These are phyloP conservation scores for Yarrowia sp. DNA, from an alignment of 805 yeast genomes.

Conservation along the genomic window DNA sequence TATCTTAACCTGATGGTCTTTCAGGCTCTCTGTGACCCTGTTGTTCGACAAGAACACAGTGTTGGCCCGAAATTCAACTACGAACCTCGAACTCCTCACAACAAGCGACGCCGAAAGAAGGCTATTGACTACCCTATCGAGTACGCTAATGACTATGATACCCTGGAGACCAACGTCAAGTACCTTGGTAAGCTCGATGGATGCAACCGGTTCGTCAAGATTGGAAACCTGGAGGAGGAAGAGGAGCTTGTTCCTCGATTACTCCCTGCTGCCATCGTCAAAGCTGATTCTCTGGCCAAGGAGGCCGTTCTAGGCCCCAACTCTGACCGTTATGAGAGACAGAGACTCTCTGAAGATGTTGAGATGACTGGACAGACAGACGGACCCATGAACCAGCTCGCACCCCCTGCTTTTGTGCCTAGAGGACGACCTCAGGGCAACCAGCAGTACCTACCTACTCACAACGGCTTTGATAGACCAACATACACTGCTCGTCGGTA, in stretches of 20 bases:
- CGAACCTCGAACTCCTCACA: not conserved
- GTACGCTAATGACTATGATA: conserved; percentile 1
- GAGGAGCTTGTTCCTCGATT: conserved; percentile 12
- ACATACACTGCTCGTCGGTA: conserved; percentile 6
- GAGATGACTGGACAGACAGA: conserved; percentile 15
- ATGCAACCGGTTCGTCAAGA: conserved; percentile 7
- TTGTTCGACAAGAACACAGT: conserved; percentile 30
- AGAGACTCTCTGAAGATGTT: conserved; percentile 17
- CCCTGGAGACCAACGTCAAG: conserved; percentile 23
- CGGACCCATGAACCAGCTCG: not conserved
- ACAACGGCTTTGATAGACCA: conserved; percentile 9
- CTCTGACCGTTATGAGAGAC: conserved; percentile 17
- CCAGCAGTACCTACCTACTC: conserved; percentile 14
- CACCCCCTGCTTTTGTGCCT: not conserved
- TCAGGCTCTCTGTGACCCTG: conserved; percentile 60
- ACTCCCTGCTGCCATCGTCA: not conserved
- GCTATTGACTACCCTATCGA: conserved; percentile 25
- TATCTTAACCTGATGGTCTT: conserved; percentile 64
- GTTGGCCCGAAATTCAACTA: conserved; percentile 21
- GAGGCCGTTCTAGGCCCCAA: not conserved
- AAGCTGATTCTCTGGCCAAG: conserved; percentile 7
- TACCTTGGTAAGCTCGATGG: conserved; percentile 36
- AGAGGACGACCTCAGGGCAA: conserved; percentile 3
- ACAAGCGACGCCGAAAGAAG: conserved; percentile 22
- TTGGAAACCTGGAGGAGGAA: conserved; percentile 13